phyloP scores from a whole-genome alignment of 1,139 yeast genomes.

The Casaregolazyma lundiana region DNA sequence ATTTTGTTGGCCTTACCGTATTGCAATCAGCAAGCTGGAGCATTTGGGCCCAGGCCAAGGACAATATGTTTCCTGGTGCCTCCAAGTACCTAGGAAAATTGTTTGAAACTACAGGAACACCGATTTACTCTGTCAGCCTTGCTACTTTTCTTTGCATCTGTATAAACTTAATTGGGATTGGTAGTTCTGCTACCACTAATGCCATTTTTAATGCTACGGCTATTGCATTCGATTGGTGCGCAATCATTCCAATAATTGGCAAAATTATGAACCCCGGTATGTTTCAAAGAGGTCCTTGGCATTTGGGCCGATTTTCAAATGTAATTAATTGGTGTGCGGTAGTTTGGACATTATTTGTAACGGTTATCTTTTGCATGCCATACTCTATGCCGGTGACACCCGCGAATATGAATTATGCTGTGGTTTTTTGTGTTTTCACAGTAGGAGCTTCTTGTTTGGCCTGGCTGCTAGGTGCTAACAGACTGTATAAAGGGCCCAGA shows the following conservation, averaged over 20 bases:
- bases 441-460: slow-evolving; percentile 18
- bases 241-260: slow-evolving; percentile 59
- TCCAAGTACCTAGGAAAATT: slow-evolving; percentile 45
- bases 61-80: slow-evolving; percentile 61
- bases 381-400: slow-evolving; percentile 64
- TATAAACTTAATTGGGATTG: slow-evolving; percentile 55
- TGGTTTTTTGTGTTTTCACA: slow-evolving; percentile 56
- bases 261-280: slow-evolving; percentile 47
- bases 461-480: slow-evolving; percentile 21
- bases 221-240: slow-evolving; percentile 65
- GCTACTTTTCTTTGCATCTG: slow-evolving; percentile 55
- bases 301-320: slow-evolving; percentile 55
- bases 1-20: slow-evolving; percentile 50
- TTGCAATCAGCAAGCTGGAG: slow-evolving; percentile 64
- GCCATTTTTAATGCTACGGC: slow-evolving; percentile 77
- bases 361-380: slow-evolving; percentile 52
- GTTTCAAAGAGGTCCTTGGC: slow-evolving; percentile 69
- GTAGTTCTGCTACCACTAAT: slow-evolving; percentile 62
- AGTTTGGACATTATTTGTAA: slow-evolving; percentile 34
- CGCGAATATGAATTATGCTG: slow-evolving; percentile 66
- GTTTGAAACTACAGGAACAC: slow-evolving; percentile 51
- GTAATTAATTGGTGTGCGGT: slow-evolving; percentile 47
- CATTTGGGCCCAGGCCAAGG: slow-evolving; percentile 63
- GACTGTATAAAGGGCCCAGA: slow-evolving; percentile 20
- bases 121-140: slow-evolving; percentile 64